Evolutionary conservation across 805 yeast species (phyloP).

Genomic region (Metschnikowia cubensis): DNA sequence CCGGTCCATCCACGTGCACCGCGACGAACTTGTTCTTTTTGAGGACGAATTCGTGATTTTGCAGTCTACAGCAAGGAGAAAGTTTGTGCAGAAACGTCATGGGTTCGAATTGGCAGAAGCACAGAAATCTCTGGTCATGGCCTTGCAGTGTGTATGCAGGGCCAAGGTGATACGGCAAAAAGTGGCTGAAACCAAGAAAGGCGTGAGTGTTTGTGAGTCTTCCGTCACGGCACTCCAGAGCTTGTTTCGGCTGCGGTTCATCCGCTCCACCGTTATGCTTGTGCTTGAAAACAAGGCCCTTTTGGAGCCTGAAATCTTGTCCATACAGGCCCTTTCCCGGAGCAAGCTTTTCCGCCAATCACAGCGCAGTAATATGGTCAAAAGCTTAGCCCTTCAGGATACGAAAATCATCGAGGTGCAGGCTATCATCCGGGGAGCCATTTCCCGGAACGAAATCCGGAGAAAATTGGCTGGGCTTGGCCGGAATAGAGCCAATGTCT

Average conservation of each 20-base stretch:
- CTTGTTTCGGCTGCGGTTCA: slow-evolving; percentile 35
- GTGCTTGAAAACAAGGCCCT: slow-evolving; percentile 21
- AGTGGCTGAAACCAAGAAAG: not conserved
- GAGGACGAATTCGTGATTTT: slow-evolving; percentile 32
- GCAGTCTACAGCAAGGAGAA: slow-evolving; percentile 37
- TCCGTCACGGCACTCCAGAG: slow-evolving; percentile 34
- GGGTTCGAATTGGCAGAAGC: not conserved
- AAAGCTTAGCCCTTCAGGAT: slow-evolving; percentile 8
- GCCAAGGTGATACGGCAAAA: slow-evolving; percentile 3
- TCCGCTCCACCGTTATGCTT: slow-evolving; percentile 19
- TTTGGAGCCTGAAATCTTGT: slow-evolving; percentile 22
- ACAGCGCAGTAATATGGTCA: slow-evolving; percentile 1
- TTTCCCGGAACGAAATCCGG: slow-evolving; percentile 25
- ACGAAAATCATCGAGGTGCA: slow-evolving; percentile 29
- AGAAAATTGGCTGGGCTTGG: slow-evolving; percentile 9
- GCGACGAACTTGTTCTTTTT: slow-evolving; percentile 29
- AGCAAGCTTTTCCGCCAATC: slow-evolving; percentile 3
- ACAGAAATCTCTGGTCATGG: slow-evolving; percentile 1
- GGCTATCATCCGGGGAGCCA: slow-evolving; percentile 36
- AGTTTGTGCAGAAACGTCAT: slow-evolving; percentile 10
- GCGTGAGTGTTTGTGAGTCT: not conserved
- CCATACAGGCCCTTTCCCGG: slow-evolving; percentile 31
- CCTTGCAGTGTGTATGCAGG: slow-evolving; percentile 8
- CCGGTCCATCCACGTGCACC: slow-evolving; percentile 31
- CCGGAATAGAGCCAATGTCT: slow-evolving; percentile 7